Evolutionary conservation across 2,329 filamentous ascomycete species (phyloP), one percentile per base, ranked within the genome.

Genomic region (Monosporascus sp.): DNA sequence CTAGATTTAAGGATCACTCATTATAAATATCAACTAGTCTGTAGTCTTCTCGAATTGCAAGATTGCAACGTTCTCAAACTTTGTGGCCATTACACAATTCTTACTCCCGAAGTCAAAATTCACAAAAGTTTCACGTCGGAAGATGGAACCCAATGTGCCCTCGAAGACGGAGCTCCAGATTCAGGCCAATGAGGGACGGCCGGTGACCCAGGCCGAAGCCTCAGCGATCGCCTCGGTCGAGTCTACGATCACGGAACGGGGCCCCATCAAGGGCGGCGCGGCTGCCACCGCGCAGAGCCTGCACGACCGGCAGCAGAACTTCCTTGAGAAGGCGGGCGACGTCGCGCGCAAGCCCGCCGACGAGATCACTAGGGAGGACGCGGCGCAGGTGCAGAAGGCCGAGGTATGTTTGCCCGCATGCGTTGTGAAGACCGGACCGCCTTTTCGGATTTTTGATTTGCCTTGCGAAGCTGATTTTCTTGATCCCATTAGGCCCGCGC

Each of bases 251-350:
- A 68, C 66, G n/a, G 64, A 64, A 14, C 57, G 59, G 47, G 67
- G 65, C 1, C 62, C 64, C 27, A 62, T 69, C 52, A 67, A 67
- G 46, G 68, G 66, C 46, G 69, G 69, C 1, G 53, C 63, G 2
- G 67, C 69, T 1, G 66, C 67, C 5, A 66, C 61, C 5, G 67
- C 68, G 1, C 69, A 71, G 56, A 67, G 66, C 55, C 52, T 67
- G 52, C 65, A 70, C 52, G 66, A 67, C 56, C 65, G 59, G 48
- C 67, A 70, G 54, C 62, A 68, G 51, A 69, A 69, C 55, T 69
- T 69, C 52, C 44, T 66, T 19, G 60, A 56, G 11, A 64, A 61
- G 43, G 65, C 67, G 1, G 62, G 64, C 26, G 64, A 67, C 7
- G 53, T 70, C 5, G 61, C 63, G 3, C 55, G 64, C 8, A 71